Base-by-base conservation (phyloP, 805 yeast genomes). In the Metschnikowia cubensis region DNA sequence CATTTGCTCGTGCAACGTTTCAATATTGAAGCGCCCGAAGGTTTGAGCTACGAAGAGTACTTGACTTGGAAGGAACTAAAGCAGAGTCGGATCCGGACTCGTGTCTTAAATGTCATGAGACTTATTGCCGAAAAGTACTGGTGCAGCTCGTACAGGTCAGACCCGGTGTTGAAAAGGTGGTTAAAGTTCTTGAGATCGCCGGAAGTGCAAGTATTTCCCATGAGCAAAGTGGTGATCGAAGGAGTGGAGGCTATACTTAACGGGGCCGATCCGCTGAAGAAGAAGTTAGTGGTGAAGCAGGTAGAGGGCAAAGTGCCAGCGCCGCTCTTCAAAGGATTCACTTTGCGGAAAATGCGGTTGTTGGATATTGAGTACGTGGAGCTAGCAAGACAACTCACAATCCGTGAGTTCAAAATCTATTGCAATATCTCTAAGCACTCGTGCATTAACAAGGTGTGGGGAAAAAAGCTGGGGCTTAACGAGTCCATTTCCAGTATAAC, bases 341-440 rank as follows among this genome's bases (percentile, higher is more conserved):
- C 70, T 1, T 43, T 71, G 47, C 66, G 71, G 52, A 73, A 71
- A 53, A 58, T 70, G 52, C 84, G 79, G 56, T 66, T 85, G 31
- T 65, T 80, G 51, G 94, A 87, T 47, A 79, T 89, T 47, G 91
- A 87, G 56, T 80, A 88, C 32, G 69, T 78, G 45, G 92, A 84
- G 52, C 75, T 91, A 56, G 97, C 97, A 0, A 74, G 90, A 46
- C 97, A 92, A 66, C 68, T 92, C 49, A 87, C 97, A 0, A 65
- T 89, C n/a, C 74, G 83, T 49, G 96, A 89, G 64, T 87, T 83
- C 61, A 78, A 76, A 40, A 67, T 83, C 32, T 91, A 85, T 64
- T 69, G 80, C n/a, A 75, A 78, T 50, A 86, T 92, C 42, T 78
- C 83, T 14, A 80, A 83, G 47, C 79, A 79, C 57, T 94, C 91